Evolutionary conservation across 78 protist genomes (phyloP), one percentile per base, ranked within the genome.

Genomic region (Dictyostelium citrinum): DNA sequence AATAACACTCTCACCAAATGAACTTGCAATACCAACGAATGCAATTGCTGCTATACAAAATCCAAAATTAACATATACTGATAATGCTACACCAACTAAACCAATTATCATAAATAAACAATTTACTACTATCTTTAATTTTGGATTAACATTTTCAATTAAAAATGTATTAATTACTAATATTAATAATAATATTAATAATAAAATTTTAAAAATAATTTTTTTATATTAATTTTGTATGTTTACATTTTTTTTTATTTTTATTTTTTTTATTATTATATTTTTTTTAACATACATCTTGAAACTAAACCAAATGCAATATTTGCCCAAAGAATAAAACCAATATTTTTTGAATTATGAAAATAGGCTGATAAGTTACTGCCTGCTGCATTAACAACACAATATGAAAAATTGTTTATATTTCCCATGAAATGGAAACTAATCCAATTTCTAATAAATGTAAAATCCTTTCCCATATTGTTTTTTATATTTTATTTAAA

Each of bases 1-100:
- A 24, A 79, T 12, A 31, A 96, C 96, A 37, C 90, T 45, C 90
- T 96, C 97, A 45, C 97, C 98, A 78, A 93, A 90, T 35, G 96
- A 41, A 27, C 92, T 61, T 12, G 84, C 84, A 17, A 45, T 71
- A 35, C 98, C 98, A 79, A 80, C 37, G 2, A 92, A 58, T 51
- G 94, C 83, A 7, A 84, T 91, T n/a, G 71, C 29, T 37, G 90
- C 45, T 16, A 92, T 17, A 67, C 88, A 80, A 79, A 96, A 82
- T 37, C 67, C 49, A 79, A 91, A 96, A 72, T 82, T 77, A 11
- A 91, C 51, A 77, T 90, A 60, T 31, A 35, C 41, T 9, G 95
- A 76, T 6, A 78, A 27, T 24, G 93, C 81, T 10, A 84, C 95
- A 43, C 84, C 82, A 41, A 90, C 82, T 46, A 95, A 45, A 16